Percentiles rank a stretch among this genome's conserved stretches.
Conservation (phyloP, 2,329 filamentous ascomycete genomes). For the Emergomyces africanus region DNA sequence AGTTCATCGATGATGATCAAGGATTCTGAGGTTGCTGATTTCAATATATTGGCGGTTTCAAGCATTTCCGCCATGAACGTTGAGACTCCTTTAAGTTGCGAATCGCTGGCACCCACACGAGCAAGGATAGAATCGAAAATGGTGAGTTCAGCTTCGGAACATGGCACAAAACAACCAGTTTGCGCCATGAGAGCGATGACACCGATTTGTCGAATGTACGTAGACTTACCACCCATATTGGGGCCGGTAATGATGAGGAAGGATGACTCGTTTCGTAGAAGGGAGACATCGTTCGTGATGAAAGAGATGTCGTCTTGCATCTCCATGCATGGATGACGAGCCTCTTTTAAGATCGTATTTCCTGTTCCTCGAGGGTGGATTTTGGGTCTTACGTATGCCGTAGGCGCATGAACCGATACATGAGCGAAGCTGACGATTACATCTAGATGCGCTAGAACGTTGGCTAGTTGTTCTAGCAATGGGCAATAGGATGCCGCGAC, state of each 20-base stretch:
- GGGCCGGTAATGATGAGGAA: constrained; percentile 96
- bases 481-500: constrained; percentile 93
- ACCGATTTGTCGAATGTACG: constrained; percentile 93
- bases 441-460: constrained; percentile 81
- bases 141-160: constrained; percentile 75
- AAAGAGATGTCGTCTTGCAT: constrained; percentile 98
- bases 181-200: constrained; percentile 97
- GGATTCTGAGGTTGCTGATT: constrained; percentile 87
- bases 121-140: constrained; percentile 97
- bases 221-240: constrained; percentile 99
- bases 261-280: constrained; percentile 64
- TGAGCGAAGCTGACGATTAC: constrained; percentile 92
- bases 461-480: constrained; percentile 78
- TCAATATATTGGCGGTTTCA: constrained; percentile 95
- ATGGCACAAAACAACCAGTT: constrained; percentile 91
- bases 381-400: constrained; percentile 78
- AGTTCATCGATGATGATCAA: constrained; percentile 98
- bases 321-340: constrained; percentile 93
- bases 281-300: constrained; percentile 90
- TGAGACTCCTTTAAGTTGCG: constrained; percentile 91
- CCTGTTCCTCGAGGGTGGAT: constrained; percentile 82
- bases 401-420: constrained; percentile 82
- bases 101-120: constrained; percentile 89
- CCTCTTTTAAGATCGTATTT: constrained; percentile 79
- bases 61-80: constrained; percentile 99